Conservation (phyloP, 805 yeast genomes). For the Monosporozyma unispora region DNA sequence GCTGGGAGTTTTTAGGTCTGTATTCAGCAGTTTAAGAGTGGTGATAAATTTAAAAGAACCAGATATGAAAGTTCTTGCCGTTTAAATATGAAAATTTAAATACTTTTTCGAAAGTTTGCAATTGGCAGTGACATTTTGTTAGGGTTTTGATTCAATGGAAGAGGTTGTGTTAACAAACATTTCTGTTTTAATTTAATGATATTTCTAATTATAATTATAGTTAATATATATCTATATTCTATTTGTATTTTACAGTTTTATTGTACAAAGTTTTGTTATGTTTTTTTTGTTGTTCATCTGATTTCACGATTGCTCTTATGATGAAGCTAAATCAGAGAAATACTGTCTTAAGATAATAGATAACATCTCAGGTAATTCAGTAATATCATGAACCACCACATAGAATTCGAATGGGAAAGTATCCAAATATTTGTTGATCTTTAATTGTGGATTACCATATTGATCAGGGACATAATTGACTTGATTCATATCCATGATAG, state of each 20-base stretch:
- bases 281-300: neutral
- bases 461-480: constrained; percentile 70
- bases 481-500: constrained; percentile 91
- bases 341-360: constrained; percentile 85
- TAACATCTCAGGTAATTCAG: constrained; percentile 85
- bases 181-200: neutral
- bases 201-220: neutral
- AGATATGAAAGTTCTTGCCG: neutral
- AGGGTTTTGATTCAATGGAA: neutral
- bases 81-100: neutral
- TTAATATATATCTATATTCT: neutral
- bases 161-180: neutral
- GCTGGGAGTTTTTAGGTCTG: neutral
- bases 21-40: too few relatives aligned
- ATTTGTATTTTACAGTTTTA: neutral
- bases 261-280: neutral
- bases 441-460: constrained; percentile 59
- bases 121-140: neutral
- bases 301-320: too few relatives aligned
- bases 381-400: constrained; percentile 83
- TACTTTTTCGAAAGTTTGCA: too few relatives aligned
- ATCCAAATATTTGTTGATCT: constrained; percentile 79
- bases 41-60: neutral
- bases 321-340: constrained; percentile 57
- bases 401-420: constrained; percentile 95